Evolutionary conservation across 306 rosid species (phyloP).

Genomic region (Ochetophila trinervis): DNA sequence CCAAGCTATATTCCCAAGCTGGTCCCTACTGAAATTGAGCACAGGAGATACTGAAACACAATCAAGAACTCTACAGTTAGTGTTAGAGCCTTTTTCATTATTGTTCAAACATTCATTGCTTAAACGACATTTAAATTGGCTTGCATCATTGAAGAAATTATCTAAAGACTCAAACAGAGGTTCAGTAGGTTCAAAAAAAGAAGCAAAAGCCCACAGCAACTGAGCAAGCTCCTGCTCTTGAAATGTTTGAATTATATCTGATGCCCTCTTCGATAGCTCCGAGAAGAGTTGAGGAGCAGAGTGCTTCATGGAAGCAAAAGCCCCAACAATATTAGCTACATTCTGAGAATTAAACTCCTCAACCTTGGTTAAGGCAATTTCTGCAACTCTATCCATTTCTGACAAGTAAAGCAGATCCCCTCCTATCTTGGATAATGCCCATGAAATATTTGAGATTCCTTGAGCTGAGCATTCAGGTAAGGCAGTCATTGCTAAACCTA

Average conservation of each 20-base stretch:
- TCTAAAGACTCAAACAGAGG: constrained; percentile 67
- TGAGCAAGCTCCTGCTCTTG: constrained; percentile 92
- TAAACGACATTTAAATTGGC: constrained; percentile 40
- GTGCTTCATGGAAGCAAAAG: constrained; percentile 94
- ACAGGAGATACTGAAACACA: constrained; percentile 39
- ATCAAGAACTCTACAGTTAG: constrained; percentile 25
- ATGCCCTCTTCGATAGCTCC: constrained; percentile 60
- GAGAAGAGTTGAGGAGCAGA: constrained; percentile 76
- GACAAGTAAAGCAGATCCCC: too few relatives aligned
- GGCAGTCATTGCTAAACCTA: constrained; percentile 75
- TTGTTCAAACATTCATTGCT: constrained; percentile 25
- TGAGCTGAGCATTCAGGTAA: too few relatives aligned
- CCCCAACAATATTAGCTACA: constrained; percentile 82
- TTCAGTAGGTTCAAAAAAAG: constrained; percentile 65
- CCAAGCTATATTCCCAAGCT: constrained; percentile 83
- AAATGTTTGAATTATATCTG: constrained; percentile 63
- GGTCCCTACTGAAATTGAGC: constrained; percentile 62
- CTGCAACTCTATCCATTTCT: too few relatives aligned
- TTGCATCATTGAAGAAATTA: constrained; percentile 33
- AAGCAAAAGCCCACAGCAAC: constrained; percentile 91
- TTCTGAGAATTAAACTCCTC: too few relatives aligned
- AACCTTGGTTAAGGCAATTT: too few relatives aligned
- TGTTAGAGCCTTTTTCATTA: constrained; percentile 28
- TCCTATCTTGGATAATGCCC: too few relatives aligned
- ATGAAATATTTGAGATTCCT: too few relatives aligned